These are phyloP conservation scores for Scutellaria galericulata DNA, from an alignment of 257 asterid genomes.

Conservation along the genomic window DNA sequence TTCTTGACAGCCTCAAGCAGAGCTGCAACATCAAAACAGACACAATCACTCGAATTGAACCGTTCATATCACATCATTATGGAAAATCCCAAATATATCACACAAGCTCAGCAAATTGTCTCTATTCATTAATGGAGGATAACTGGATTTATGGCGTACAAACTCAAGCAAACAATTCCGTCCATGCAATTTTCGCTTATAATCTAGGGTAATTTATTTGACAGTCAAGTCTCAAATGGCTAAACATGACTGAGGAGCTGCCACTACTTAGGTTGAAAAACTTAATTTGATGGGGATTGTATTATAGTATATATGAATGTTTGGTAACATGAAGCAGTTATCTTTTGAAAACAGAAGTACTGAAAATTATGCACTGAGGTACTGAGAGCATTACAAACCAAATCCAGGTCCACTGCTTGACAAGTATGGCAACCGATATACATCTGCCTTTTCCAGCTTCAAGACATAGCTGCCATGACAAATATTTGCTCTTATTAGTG, in stretches of 20 bases:
- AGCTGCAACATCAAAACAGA: constrained; percentile 55
- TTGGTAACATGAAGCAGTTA: neutral
- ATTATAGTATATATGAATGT: too few relatives aligned
- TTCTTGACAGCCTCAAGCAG: constrained; percentile 82
- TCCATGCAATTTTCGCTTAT: neutral
- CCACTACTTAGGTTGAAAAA: constrained; percentile 15
- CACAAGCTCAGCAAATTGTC: neutral
- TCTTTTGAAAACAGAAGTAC: neutral
- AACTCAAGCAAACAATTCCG: constrained; percentile 19
- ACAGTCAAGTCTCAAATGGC: constrained; percentile 14
- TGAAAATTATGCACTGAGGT: neutral
- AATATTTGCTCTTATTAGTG: constrained; percentile 36
- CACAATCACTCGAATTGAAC: neutral
- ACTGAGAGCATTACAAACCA: constrained; percentile 56
- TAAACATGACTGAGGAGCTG: neutral
- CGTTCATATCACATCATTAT: neutral
- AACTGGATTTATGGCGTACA: neutral
- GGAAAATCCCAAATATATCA: neutral
- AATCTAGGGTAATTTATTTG: neutral
- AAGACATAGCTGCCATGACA: constrained; percentile 72
- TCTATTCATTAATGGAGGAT: neutral
- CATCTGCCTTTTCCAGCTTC: constrained; percentile 98
- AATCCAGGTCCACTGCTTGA: constrained; percentile 97
- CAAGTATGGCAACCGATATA: constrained; percentile 90
- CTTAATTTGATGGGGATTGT: neutral